These are phyloP conservation scores for Fonsecaea multimorphosa DNA, from an alignment of 2,329 filamentous ascomycete genomes.

Conservation along the genomic window DNA sequence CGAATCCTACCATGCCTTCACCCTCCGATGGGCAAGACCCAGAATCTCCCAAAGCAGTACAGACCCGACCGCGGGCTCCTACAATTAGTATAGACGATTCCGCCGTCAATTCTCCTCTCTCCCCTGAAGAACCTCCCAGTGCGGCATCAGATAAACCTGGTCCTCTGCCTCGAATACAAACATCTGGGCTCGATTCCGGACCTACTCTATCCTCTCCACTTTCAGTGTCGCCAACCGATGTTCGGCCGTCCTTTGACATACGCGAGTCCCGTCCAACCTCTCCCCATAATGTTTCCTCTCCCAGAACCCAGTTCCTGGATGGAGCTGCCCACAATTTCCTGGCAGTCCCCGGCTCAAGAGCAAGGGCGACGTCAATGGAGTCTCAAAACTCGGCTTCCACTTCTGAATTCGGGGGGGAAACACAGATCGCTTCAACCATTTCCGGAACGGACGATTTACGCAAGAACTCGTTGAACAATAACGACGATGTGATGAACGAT, in stretches of 20 bases:
- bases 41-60: constrained; percentile 22
- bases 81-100: constrained; percentile 65
- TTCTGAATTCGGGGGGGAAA: constrained; percentile 60
- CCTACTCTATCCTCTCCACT: constrained; percentile 43
- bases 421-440: constrained; percentile 56
- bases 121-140: constrained; percentile 22
- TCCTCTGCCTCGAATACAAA: constrained; percentile 47
- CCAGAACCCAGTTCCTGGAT: constrained; percentile 57
- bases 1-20: constrained; percentile 25
- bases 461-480: constrained; percentile 44
- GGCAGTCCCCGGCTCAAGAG: constrained; percentile 67
- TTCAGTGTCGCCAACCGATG: constrained; percentile 55
- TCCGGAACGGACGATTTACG: constrained; percentile 50
- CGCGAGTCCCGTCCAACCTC: constrained; percentile 68
- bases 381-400: constrained; percentile 58
- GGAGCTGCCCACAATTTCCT: constrained; percentile 64
- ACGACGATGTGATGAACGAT: constrained; percentile 62
- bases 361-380: constrained; percentile 67
- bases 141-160: constrained; percentile 43
- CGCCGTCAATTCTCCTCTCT: constrained; percentile 43
- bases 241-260: constrained; percentile 61
- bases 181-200: constrained; percentile 46
- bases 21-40: constrained; percentile 27
- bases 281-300: constrained; percentile 71
- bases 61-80: constrained; percentile 48